Evolutionary conservation across 805 yeast genomes (phyloP), one percentile per base, ranked within the genome.

Genomic region (Lipomyces kockii): DNA sequence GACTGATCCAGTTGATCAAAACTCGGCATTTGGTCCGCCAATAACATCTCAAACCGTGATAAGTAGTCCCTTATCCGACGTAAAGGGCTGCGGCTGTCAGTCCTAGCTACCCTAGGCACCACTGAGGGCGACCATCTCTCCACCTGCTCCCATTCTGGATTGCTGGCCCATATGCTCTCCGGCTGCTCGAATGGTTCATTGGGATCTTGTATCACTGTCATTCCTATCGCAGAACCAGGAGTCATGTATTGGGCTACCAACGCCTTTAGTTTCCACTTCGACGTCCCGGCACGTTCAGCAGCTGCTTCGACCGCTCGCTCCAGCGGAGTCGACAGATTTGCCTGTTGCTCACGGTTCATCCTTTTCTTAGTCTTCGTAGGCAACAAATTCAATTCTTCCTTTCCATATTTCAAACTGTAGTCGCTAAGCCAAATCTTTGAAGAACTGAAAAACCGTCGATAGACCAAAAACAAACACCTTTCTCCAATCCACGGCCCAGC

Each of bases 11-110:
- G 17, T n/a, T 25, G 63, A 17, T 46, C 60, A 60, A 64, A 64
- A 17, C 35, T 54, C 43, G 67, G 67, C 63, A 64, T 60, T 1
- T 52, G 14, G 29, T 43, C n/a, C 2, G 67, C 67, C n/a, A 64
- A 29, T 29, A 54, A 55, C 14, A 34, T 25, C 39, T 64, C 67
- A 49, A 64, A 43, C 34, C 32, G 53, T 4, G 17, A 17, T 29
- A 63, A 22, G 29, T 63, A 63, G 49, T 43, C 49, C 9, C 3
- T 17, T 7, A 43, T n/a, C 11, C 49, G 49, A n/a, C 49, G 49
- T n/a, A 43, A 17, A 43, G 49, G 49, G 49, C 22, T 43, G 22
- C 49, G 49, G n/a, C 9, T 43, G n/a, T 43, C 49, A 3, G 49
- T 43, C 14, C 49, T 43, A 17, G 49, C 20, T 17, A 17, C 49